A percentile compares a stretch with the other conserved stretches of the same genome.
phyloP scores from a whole-genome alignment of 148 eudicot species.

The Salicornia ramosissima region DNA sequence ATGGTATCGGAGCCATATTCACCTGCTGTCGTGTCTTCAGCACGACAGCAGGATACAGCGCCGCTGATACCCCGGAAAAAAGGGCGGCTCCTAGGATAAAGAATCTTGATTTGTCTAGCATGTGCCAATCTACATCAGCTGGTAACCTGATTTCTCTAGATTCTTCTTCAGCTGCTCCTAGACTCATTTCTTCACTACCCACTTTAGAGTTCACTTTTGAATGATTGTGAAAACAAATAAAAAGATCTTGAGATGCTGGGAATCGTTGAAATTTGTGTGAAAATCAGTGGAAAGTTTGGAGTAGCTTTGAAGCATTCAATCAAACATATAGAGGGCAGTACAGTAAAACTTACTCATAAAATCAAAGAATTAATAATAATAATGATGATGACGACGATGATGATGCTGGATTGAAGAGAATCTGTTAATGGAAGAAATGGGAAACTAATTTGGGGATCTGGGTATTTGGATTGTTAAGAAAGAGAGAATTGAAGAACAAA shows the following conservation, averaged over 20 bases:
- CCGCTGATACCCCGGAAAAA: constrained; percentile 69
- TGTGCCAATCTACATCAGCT: constrained; percentile 77
- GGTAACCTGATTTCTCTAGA: constrained; percentile 53
- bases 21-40: constrained; percentile 82
- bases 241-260: not conserved
- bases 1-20: constrained; percentile 28
- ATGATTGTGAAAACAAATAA: not conserved
- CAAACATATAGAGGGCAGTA: not conserved
- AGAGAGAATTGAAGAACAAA: not conserved
- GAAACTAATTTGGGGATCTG: constrained; percentile 10
- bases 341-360: not conserved
- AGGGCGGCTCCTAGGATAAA: constrained; percentile 81
- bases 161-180: constrained; percentile 51
- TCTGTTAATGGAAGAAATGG: not conserved
- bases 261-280: not conserved
- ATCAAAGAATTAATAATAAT: not conserved
- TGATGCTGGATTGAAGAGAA: not conserved
- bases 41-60: constrained; percentile 76
- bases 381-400: too few relatives aligned
- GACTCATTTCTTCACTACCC: constrained; percentile 46
- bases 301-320: constrained; percentile 4
- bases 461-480: not conserved
- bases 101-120: constrained; percentile 82
- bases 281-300: not conserved
- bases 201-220: constrained; percentile 9